Evolutionary conservation across 305 asterid species (phyloP), one percentile per base, ranked within the genome.

Genomic region (Fraxinus platypoda): DNA sequence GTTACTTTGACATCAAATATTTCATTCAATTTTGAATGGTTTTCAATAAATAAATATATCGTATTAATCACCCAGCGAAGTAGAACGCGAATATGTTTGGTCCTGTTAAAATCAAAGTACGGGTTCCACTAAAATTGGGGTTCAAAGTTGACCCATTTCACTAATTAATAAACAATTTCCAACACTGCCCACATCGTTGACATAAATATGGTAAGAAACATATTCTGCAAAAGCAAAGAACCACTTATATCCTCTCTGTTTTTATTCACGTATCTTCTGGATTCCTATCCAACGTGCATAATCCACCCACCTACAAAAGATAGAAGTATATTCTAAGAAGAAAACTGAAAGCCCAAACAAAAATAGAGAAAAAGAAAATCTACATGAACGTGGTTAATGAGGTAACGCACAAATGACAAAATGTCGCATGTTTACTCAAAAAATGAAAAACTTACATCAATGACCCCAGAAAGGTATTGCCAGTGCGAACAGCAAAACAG

Each of bases 381-480:
- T 66, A 66, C 6, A 66, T n/a, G 0, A 57, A 41, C 76, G 38
- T 41, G 46, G 21, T 30, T 33, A 62, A 7, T 13, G 23, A 13
- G 59, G 64, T 74, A 31, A 72, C 66, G 68, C 46, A 54, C 31
- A 2, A 4, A 59, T 11, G 73, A 28, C 62, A 2, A 4, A 74
- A 3, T 64, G 73, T 25, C 17, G 9, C 73, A 0, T 3, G 73
- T 23, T 62, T 25, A 9, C n/a, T 11, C 34, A 26, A 54, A 6
- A 54, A 54, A 54, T n/a, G 11, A 49, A 59, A 49, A 57, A 13
- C 91, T 88, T 90, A 94, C 99, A 95, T 91, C 81, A 95, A 80
- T 66, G 99, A 95, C 4, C 99, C 99, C 90, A 95, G 87, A 85
- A 95, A 95, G 78, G 99, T 95, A 64, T 95, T 95, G 81, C 99